Conservation (phyloP, 371 early-diverging fungal species). For the Nematocida parisii region DNA sequence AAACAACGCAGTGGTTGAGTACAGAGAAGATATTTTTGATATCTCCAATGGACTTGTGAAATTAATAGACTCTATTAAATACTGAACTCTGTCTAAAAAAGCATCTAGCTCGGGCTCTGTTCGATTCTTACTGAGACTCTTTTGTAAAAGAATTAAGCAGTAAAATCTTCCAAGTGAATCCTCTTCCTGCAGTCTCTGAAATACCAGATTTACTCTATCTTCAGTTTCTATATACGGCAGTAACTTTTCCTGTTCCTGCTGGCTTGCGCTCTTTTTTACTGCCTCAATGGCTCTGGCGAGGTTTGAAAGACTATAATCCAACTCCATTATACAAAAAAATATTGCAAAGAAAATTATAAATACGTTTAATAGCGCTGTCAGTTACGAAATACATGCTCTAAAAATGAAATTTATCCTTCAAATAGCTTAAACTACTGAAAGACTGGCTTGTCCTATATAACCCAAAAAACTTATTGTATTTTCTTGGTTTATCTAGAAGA, state of each 20-base stretch:
- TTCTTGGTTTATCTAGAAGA: no score
- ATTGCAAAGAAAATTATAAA: slow-evolving; percentile 14
- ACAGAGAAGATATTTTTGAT: slow-evolving; percentile 36
- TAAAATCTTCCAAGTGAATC: slow-evolving; percentile 47
- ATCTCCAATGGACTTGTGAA: slow-evolving; percentile 8
- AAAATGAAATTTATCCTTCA: no score
- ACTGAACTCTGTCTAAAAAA: slow-evolving; percentile 27
- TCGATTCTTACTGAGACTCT: slow-evolving; percentile 2
- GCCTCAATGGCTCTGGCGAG: slow-evolving; percentile 12
- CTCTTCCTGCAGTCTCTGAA: slow-evolving; percentile 26
- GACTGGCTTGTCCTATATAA: no score
- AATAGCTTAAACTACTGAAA: no score
- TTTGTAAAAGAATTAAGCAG: slow-evolving; percentile 47
- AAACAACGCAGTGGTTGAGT: slow-evolving; percentile 64
- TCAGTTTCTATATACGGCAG: slow-evolving; percentile 26
- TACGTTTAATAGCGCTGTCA: not conserved
- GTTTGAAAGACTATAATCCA: slow-evolving; percentile 20
- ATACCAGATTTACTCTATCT: slow-evolving; percentile 13
- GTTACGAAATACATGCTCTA: no score
- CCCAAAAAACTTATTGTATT: no score
- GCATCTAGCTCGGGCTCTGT: slow-evolving; percentile 32
- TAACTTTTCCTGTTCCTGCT: slow-evolving; percentile 1
- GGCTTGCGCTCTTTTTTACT: slow-evolving; percentile 2
- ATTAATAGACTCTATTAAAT: slow-evolving; percentile 2
- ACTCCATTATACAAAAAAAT: slow-evolving; percentile 18